These are phyloP conservation scores for Venturia oleaginea DNA, from an alignment of 2,329 filamentous ascomycete genomes.

Conservation along the genomic window DNA sequence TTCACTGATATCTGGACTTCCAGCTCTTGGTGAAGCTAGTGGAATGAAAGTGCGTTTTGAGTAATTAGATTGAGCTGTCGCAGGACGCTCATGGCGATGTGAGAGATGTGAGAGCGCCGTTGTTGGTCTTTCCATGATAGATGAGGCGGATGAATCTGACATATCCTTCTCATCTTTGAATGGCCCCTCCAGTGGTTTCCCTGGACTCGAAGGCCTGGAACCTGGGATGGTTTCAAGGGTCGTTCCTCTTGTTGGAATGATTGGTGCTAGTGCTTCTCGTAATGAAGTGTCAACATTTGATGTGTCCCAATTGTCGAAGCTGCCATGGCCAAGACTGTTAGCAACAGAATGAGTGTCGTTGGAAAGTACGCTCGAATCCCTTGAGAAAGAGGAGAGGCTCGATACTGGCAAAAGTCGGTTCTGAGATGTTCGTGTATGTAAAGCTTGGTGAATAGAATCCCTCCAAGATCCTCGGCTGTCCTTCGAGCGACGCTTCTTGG, in stretches of 20 bases:
- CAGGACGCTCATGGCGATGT: background rate
- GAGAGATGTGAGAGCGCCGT: conserved; percentile 3
- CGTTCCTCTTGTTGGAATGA: conserved; percentile 33
- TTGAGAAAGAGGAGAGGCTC: background rate
- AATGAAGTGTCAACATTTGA: conserved; percentile 56
- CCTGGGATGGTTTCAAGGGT: conserved; percentile 63
- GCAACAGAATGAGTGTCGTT: background rate
- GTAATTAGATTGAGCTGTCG: conserved; percentile 34
- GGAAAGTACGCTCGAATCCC: conserved; percentile 5
- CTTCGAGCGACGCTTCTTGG: background rate
- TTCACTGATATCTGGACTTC: conserved; percentile 41
- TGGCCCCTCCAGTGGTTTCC: conserved; percentile 46
- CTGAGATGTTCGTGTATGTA: background rate
- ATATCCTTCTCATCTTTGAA: conserved; percentile 21
- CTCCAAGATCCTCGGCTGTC: conserved; percentile 1
- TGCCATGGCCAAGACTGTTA: conserved; percentile 31
- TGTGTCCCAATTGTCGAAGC: conserved; percentile 69
- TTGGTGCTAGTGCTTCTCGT: conserved; percentile 45
- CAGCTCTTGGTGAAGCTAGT: conserved; percentile 23
- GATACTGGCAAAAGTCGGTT: background rate
- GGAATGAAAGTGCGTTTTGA: conserved; percentile 30
- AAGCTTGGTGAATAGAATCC: conserved; percentile 3
- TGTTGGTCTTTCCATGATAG: background rate
- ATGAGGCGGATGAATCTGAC: background rate
- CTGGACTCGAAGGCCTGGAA: conserved; percentile 58